Conservation (phyloP, 2,329 filamentous ascomycete genomes). For the Alternaria consortialis region DNA sequence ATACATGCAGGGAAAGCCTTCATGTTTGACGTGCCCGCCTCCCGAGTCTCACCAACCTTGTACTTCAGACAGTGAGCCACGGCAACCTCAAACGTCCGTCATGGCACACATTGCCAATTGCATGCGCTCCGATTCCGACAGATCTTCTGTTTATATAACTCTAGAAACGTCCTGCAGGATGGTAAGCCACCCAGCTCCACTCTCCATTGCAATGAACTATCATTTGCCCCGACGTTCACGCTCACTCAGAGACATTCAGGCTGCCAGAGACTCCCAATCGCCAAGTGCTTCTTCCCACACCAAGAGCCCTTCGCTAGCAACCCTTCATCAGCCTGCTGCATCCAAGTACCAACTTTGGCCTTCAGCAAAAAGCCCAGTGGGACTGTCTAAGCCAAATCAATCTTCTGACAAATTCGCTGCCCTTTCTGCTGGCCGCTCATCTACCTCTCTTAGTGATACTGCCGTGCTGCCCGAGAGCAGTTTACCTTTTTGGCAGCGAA, state of each 20-base stretch:
- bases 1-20: constrained; percentile 51
- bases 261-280: constrained; percentile 32
- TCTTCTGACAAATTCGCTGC: constrained; percentile 48
- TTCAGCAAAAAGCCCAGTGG: constrained; percentile 41
- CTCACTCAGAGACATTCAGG: constrained; percentile 48
- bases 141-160: constrained; percentile 50
- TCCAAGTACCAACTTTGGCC: constrained; percentile 52
- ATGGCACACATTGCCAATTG: constrained; percentile 57
- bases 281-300: constrained; percentile 24
- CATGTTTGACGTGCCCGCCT: constrained; percentile 53
- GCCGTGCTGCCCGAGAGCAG: constrained; percentile 42
- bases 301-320: constrained; percentile 43
- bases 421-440: constrained; percentile 49
- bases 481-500: constrained; percentile 48
- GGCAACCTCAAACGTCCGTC: constrained; percentile 47
- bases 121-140: constrained; percentile 48
- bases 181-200: constrained; percentile 39
- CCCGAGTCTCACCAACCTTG: constrained; percentile 53
- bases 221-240: constrained; percentile 44
- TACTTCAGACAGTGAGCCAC: constrained; percentile 47
- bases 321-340: constrained; percentile 31
- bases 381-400: constrained; percentile 25
- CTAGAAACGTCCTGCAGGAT: constrained; percentile 46
- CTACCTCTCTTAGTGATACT: constrained; percentile 53
- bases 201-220: constrained; percentile 42